Base-by-base conservation (phyloP, 2,329 filamentous ascomycete species). In the Xylariaceae sp. region DNA sequence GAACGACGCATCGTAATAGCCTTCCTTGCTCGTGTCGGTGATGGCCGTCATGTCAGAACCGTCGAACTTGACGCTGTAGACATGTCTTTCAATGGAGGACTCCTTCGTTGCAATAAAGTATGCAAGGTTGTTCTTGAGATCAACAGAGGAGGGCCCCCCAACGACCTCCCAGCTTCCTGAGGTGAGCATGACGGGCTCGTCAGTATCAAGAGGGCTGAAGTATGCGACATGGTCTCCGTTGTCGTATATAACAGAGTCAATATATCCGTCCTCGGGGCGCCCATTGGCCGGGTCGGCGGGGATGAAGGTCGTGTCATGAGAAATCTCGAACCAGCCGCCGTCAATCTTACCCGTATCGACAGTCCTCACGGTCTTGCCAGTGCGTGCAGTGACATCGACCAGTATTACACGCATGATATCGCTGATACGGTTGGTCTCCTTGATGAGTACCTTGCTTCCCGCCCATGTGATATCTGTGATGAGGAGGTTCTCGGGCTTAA, bases 301-400 rank as follows among this genome's bases (percentile, higher is more conserved):
- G 37, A 98, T 80, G 53, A 83, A 96, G 11, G 68, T 78, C 3
- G 89, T 94, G 26, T 81, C 76, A 49, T 94, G 82, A 1, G 87
- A 86, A 26, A 94, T 86, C 61, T 98, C 92, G 49, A 95, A 90
- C 92, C 92, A 98, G 21, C 92, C 93, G 15, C 89, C 89, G 56
- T 98, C 92, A n/a, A 95, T 68, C 37, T 81, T 71, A 44, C 78
- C 75, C 31, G 95, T 77, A 56, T 98, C 78, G 31, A 85, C 74
- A 14, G 79, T 82, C 43, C 90, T 74, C 30, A 95, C 78, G 1
- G 84, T 81, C 57, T 82, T 83, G 19, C 86, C 89, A 14, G 74
- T 78, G 30, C 87, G 80, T 3, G 70, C 64, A 15, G 67, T 62
- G 5, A 92, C 83, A 53, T 98, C 86, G 35, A 96, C 78, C 5